phyloP scores from a whole-genome alignment of 2,329 filamentous ascomycete genomes.

The Colletotrichum tofieldiae region DNA sequence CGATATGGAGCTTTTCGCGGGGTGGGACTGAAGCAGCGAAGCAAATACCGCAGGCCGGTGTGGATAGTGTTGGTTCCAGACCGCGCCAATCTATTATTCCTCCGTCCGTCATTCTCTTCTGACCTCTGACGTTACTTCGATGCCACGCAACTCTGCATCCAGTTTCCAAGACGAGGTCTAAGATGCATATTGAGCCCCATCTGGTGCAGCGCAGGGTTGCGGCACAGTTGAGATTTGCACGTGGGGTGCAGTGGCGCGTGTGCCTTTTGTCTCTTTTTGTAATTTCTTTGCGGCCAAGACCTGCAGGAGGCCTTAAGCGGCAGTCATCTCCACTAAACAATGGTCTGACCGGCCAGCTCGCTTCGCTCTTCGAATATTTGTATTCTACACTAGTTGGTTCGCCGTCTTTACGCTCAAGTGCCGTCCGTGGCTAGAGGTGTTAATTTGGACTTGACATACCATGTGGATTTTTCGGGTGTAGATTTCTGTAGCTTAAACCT shows the following conservation, averaged over 20 bases:
- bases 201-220: neutral
- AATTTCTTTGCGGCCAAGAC: neutral
- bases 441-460: slow-evolving; percentile 4
- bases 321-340: neutral
- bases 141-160: neutral
- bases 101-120: neutral
- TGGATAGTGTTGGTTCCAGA: neutral
- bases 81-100: neutral
- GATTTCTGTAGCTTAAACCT: neutral
- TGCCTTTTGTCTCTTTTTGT: neutral
- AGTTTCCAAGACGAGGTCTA: neutral
- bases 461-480: neutral
- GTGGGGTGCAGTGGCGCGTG: neutral
- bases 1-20: neutral
- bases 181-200: neutral
- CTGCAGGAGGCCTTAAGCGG: neutral
- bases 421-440: neutral
- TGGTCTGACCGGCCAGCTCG: neutral
- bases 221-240: neutral
- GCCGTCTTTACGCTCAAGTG: neutral
- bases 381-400: neutral
- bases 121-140: neutral
- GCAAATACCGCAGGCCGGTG: too few relatives aligned
- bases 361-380: neutral
- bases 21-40: neutral